Evolutionary conservation across 345 rosid genomes (phyloP), one percentile per base, ranked within the genome.

Genomic region (Arabidopsis arenosa): DNA sequence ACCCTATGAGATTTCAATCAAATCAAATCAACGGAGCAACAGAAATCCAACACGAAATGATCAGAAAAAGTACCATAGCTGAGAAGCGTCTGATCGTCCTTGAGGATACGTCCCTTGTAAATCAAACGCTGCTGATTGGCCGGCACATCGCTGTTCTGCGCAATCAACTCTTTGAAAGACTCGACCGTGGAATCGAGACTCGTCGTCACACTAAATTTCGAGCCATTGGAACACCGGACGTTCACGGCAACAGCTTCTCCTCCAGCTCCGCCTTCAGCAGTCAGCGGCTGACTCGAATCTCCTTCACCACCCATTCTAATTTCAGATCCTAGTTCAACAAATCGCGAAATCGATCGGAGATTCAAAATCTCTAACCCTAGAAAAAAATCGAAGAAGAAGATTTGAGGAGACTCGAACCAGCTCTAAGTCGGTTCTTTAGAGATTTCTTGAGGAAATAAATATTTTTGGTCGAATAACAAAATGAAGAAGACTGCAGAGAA

Each of bases 21-120:
- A 33, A 70, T 26, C 10, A 62, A 63, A 73, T 13, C 70, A 26
- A 65, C 39, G 35, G n/a, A 63, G 8, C n/a, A 61, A 63, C 0
- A 9, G 7, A 43, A 41, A 47, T 23, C 52, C 53, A 40, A 57
- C 23, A 17, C n/a, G 28, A n/a, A 41, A 5, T 3, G 61, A 21
- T n/a, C 41, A 60, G 36, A 12, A 5, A 51, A 23, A 63, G 15
- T 55, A 90, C 96, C 96, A 79, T 90, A 90, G 78, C 88, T 87
- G 37, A 70, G 80, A 8, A 90, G 92, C 48, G 88, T 75, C 62
- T 87, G 90, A 67, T 86, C 93, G 66, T 90, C 96, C 77, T 90
- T 90, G 63, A 90, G 80, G 70, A 90, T 88, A 68, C 96, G 96
- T 11, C 96, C 93, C 71, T 88, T 90, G 67, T 88, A 90, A 83